A percentile compares a stretch with the other conserved stretches of the same genome.
These are phyloP conservation scores for Cladobotryum protrusum DNA, from an alignment of 2,329 filamentous ascomycete species.

Conservation along the genomic window DNA sequence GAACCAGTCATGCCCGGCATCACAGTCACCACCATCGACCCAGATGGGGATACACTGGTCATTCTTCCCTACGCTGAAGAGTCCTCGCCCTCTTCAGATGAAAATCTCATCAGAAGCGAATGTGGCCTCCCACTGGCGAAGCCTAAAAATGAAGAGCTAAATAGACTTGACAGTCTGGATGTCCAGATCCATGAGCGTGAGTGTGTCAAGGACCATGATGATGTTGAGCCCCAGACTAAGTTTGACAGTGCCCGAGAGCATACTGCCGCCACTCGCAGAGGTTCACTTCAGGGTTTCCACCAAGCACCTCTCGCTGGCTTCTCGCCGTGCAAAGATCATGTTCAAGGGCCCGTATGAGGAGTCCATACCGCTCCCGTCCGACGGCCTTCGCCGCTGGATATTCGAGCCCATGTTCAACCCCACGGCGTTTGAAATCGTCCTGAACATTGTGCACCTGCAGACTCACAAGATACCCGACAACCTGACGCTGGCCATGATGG, in stretches of 20 bases:
- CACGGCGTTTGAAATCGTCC: conserved; percentile 13
- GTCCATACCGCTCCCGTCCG: neutral
- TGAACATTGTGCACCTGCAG: conserved; percentile 16
- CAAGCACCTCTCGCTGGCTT: conserved; percentile 7
- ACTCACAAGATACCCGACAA: conserved; percentile 2
- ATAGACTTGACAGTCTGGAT: too few species aligned
- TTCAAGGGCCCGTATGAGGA: conserved; percentile 3
- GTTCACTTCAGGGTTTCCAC: conserved; percentile 7
- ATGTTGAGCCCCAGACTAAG: too few species aligned
- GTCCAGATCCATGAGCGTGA: too few species aligned
- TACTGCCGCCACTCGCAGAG: neutral
- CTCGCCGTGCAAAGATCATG: neutral
- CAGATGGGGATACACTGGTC: conserved; percentile 6
- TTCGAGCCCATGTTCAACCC: conserved; percentile 15
- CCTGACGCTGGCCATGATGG: conserved; percentile 8
- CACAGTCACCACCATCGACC: neutral
- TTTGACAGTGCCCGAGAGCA: neutral
- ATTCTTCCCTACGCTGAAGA: neutral
- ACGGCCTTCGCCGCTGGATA: conserved; percentile 12
- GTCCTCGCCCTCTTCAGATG: neutral
- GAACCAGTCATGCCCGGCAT: too few species aligned
- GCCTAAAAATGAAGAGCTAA: too few species aligned
- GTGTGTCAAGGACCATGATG: too few species aligned
- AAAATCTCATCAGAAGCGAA: too few species aligned
- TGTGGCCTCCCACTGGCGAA: too few species aligned